Evolutionary conservation across 2,329 filamentous ascomycete genomes (phyloP), one percentile per base, ranked within the genome.

Genomic region (Fusarium caatingaense): DNA sequence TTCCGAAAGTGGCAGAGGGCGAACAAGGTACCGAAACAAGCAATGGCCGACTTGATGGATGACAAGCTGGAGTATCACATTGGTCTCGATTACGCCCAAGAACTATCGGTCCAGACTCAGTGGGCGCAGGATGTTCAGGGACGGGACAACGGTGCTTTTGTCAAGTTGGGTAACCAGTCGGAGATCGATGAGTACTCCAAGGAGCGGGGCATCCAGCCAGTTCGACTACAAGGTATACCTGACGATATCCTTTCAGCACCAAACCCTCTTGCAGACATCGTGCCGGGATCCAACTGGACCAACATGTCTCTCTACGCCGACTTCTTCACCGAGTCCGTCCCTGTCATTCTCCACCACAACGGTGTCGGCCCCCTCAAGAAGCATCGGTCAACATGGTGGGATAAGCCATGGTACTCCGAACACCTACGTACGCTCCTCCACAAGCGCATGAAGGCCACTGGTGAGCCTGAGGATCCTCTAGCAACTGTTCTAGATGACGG

Each of bases 1-100:
- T 65, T 34, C 27, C 60, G 62, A 1, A 27, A 64, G 9, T 47
- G 55, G 27, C 48, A 40, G 32, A 40, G 32, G 13, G 3, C 41
- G 20, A 30, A 64, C 15, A 16, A 25, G 25, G 4, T 15, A 32
- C 20, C n/a, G 12, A n/a, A 16, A 27, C 23, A 3, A 8, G 37
- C 25, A 5, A 6, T 47, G 11, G 3, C 16, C 2, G 32, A 47
- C 2, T 30, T 64, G 2, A 15, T 64, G 16, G 15, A n/a, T 2
- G 21, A 47, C 5, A 49, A 65, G 13, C 23, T 40, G 10, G 60
- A 65, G n/a, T 65, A 34, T 2, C 46, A 59, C 11, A 12, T n/a
- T 8, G 60, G 62, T 3, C 30, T 65, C 8, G 60, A 65, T 21
- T 65, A 51, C 5, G 62, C 21, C 11, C 51, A 65, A 28, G 60